These are phyloP conservation scores for Flaveria sonorensis DNA, from an alignment of 129 eudicot genomes.

Conservation along the genomic window DNA sequence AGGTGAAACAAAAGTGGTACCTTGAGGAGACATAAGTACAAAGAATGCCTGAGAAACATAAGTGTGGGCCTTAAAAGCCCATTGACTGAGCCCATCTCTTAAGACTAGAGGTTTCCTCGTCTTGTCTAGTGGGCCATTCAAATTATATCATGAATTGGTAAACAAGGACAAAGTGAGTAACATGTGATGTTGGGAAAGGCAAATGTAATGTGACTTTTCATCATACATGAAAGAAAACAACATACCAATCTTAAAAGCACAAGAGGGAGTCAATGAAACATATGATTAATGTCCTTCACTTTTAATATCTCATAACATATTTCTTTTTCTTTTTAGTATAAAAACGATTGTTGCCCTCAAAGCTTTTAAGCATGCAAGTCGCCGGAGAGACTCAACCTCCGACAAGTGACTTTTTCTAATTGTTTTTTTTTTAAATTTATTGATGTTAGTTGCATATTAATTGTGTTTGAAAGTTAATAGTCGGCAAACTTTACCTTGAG, in stretches of 20 bases:
- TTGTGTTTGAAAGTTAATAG: too few relatives aligned
- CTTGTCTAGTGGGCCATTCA: slow-evolving; percentile 33
- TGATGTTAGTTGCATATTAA: too few relatives aligned
- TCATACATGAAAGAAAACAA: slow-evolving; percentile 27
- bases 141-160: slow-evolving; percentile 29
- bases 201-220: slow-evolving; percentile 36
- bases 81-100: slow-evolving; percentile 40
- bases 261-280: slow-evolving; percentile 5
- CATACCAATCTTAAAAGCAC: slow-evolving; percentile 12
- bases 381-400: too few relatives aligned
- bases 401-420: too few relatives aligned
- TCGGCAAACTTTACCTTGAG: too few relatives aligned
- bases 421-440: too few relatives aligned
- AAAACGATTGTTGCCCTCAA: too few relatives aligned
- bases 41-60: slow-evolving; percentile 18
- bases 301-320: background rate
- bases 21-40: slow-evolving; percentile 24
- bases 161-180: slow-evolving; percentile 43
- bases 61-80: slow-evolving; percentile 30
- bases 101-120: slow-evolving; percentile 18
- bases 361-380: too few relatives aligned
- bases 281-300: background rate
- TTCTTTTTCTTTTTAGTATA: background rate
- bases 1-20: slow-evolving; percentile 14
- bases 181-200: slow-evolving; percentile 42